Evolutionary conservation across 1,284 basidiomycete genomes (phyloP), one percentile per base, ranked within the genome.

Genomic region (Austropuccinia psidii): DNA sequence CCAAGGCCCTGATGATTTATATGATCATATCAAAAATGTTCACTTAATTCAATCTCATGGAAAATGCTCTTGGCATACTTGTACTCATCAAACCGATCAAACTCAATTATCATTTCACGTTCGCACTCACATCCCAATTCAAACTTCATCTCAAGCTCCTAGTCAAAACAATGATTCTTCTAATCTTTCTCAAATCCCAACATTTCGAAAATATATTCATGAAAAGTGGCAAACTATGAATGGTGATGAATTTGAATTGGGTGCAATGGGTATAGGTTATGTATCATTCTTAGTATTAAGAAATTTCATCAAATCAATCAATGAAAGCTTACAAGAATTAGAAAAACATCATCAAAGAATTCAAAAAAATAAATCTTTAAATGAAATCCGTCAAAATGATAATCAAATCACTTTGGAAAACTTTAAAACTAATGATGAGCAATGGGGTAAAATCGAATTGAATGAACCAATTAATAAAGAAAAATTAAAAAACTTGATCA

Each of bases 241-340:
- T 27, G 29, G 58, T n/a, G 35, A 39, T 39, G 19, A 11, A 15
- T 19, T 21, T 24, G 69, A 58, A 17, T 33, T 45, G 3, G 69
- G 69, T 19, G 57, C 69, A 21, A 39, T 50, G 0, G 69, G 69
- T 19, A 62, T 72, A 13, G 69, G 69, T 13, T 72, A 61, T 43
- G 37, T 72, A 17, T 60, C 69, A 6, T 19, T 72, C 5, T 50
- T 72, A 19, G 58, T 72, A 9, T 41, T 72, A 2, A n/a, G 69
- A 1, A 72, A 72, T 43, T 39, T 72, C 9, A 27, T 72, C 24
- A 39, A 29, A 27, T n/a, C 58, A 4, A 37, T 72, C 27, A 29
- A 19, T 11, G 69, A 72, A 21, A 35, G 33, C 19, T 49, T 66
- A 17, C 21, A 24, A 6, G 66, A 68, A n/a, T 24, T 29, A 4